Evolutionary conservation across 306 rosid species (phyloP).

Genomic region (Malus fusca): DNA sequence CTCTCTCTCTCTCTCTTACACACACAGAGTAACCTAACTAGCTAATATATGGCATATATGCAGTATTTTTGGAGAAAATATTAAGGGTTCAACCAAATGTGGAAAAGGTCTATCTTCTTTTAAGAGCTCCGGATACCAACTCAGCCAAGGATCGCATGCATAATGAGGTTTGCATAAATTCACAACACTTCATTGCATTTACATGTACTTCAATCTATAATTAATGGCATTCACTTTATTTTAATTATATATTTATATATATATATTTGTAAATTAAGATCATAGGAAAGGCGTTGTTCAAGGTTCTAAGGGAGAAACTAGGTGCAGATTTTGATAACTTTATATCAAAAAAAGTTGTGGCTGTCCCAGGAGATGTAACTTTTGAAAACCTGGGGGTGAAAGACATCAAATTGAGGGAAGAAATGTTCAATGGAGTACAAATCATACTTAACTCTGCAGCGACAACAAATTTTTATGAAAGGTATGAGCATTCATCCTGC

Average conservation of each 20-base stretch:
- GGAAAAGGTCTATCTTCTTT: constrained; percentile 19
- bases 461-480: constrained; percentile 26
- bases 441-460: constrained; percentile 25
- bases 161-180: constrained; percentile 2
- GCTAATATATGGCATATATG: neutral
- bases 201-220: neutral
- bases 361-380: constrained; percentile 23
- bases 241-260: neutral
- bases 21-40: neutral
- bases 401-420: constrained; percentile 2
- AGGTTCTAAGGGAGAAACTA: neutral
- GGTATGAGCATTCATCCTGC: neutral
- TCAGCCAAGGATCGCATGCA: constrained; percentile 11
- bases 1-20: neutral
- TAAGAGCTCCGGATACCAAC: constrained; percentile 10
- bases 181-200: neutral
- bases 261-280: neutral
- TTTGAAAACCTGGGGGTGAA: constrained; percentile 15
- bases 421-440: constrained; percentile 11
- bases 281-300: constrained; percentile 5
- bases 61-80: constrained; percentile 23
- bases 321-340: constrained; percentile 10
- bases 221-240: no score
- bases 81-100: constrained; percentile 18
- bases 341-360: constrained; percentile 19